These are phyloP conservation scores for Euptelea pleiosperma DNA, from an alignment of 164 flowering plant genomes.

Conservation along the genomic window DNA sequence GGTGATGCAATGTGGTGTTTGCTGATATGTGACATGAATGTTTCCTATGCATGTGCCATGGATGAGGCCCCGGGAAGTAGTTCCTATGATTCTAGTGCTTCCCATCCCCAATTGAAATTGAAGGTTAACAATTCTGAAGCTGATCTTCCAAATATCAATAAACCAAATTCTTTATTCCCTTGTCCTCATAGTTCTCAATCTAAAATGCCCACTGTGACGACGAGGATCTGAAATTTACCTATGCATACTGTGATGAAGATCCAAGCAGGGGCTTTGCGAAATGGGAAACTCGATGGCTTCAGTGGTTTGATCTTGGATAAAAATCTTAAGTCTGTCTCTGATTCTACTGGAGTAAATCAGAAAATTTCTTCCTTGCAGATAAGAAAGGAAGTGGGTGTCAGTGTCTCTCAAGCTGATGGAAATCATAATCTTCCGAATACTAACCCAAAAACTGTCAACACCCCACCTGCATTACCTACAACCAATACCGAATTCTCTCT, in stretches of 20 bases:
- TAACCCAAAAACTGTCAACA: conserved; percentile 23
- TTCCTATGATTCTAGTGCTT: conserved; percentile 31
- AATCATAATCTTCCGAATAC: conserved; percentile 30
- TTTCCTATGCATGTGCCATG: conserved; percentile 89
- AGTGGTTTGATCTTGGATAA: conserved; percentile 66
- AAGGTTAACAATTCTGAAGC: conserved; percentile 39
- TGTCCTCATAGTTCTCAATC: conserved; percentile 38
- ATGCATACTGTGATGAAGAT: no score
- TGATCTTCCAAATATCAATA: conserved; percentile 32
- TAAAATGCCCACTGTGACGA: conserved; percentile 26
- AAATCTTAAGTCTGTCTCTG: conserved; percentile 61
- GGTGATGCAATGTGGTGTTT: conserved; percentile 99
- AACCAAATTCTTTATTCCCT: conserved; percentile 27
- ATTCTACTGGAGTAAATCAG: conserved; percentile 38
- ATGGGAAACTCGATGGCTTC: conserved; percentile 54
- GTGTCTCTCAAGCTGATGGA: conserved; percentile 33
- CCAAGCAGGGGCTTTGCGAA: conserved; percentile 52
- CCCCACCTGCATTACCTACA: conserved; percentile 30
- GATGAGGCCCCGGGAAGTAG: conserved; percentile 40
- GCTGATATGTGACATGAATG: conserved; percentile 88
- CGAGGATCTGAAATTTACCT: conserved; percentile 34
- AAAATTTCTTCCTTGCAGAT: conserved; percentile 49
- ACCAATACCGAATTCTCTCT: conserved; percentile 74
- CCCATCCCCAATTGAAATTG: conserved; percentile 28
- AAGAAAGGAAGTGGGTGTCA: conserved; percentile 39